Evolutionary conservation across 805 yeast genomes (phyloP).

Genomic region (Candida hungchunana): DNA sequence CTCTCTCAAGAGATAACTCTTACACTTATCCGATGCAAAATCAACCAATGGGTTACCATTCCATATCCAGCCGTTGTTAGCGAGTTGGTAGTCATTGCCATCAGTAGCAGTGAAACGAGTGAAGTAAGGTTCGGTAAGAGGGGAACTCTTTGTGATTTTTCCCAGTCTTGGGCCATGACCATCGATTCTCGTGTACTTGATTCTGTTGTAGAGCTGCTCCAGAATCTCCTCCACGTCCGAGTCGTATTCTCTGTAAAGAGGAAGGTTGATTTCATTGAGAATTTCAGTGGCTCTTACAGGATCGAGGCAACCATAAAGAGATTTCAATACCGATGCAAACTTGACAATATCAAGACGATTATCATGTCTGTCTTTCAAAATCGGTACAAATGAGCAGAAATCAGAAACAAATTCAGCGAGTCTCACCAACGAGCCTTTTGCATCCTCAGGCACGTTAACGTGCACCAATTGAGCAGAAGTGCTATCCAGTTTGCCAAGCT

Average conservation of each 20-base stretch:
- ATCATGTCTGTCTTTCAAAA: conserved; percentile 43
- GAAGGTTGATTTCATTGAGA: conserved; percentile 73
- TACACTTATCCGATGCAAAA: conserved; percentile 78
- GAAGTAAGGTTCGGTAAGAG: conserved; percentile 84
- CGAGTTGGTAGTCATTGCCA: conserved; percentile 67
- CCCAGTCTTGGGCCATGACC: conserved; percentile 81
- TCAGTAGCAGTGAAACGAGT: conserved; percentile 54
- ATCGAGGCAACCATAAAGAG: conserved; percentile 26
- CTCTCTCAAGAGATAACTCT: conserved; percentile 83
- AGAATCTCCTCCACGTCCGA: conserved; percentile 62
- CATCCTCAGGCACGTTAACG: conserved; percentile 43
- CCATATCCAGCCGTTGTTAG: conserved; percentile 99
- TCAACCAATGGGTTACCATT: conserved; percentile 91
- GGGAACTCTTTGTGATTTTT: conserved; percentile 47
- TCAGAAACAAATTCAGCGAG: conserved; percentile 47
- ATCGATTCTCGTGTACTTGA: conserved; percentile 72
- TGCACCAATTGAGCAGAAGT: conserved; percentile 16
- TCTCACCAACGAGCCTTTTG: conserved; percentile 34
- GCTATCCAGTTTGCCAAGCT: conserved; percentile 29
- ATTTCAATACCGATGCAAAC: conserved; percentile 50
- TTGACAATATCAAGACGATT: conserved; percentile 48
- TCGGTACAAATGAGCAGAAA: conserved; percentile 32
- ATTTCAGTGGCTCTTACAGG: conserved; percentile 42
- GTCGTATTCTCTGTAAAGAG: conserved; percentile 70
- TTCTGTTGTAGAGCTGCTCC: conserved; percentile 70